Percentiles rank a stretch among this genome's conserved stretches.
Evolutionary conservation across 2,329 filamentous ascomycete species (phyloP).

Genomic region (Didymella sp.): DNA sequence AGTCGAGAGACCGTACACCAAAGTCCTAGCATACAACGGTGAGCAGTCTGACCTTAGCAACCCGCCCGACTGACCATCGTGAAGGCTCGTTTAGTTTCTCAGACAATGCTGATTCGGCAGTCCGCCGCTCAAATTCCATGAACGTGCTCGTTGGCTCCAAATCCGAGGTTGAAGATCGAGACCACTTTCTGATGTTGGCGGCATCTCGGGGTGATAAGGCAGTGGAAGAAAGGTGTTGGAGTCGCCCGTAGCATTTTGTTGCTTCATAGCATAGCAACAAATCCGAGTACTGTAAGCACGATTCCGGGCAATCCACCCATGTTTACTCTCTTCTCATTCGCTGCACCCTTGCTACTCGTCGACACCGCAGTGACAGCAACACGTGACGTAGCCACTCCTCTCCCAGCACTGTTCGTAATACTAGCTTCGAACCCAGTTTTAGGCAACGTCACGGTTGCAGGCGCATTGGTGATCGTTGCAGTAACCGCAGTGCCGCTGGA

Average conservation of each 20-base stretch:
- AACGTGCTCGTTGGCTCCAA: background rate
- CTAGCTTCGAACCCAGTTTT: slow-evolving; percentile 33
- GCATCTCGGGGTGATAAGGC: background rate
- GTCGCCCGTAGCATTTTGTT: background rate
- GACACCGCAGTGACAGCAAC: background rate
- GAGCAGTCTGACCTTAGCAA: background rate
- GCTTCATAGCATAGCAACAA: background rate
- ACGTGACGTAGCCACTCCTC: background rate
- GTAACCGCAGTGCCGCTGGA: slow-evolving; percentile 39
- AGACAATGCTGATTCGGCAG: too few species aligned
- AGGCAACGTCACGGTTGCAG: slow-evolving; percentile 28
- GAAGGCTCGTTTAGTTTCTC: background rate
- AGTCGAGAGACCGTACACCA: background rate
- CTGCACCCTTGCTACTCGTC: slow-evolving; percentile 7
- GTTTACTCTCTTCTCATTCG: background rate
- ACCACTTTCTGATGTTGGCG: background rate
- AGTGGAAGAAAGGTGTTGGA: background rate
- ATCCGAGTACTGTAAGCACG: background rate
- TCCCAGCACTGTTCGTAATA: slow-evolving; percentile 21
- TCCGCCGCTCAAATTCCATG: background rate
- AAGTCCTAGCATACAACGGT: background rate
- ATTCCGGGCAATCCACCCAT: background rate
- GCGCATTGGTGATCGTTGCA: slow-evolving; percentile 33
- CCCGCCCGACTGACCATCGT: background rate
- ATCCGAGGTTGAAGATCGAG: background rate